Conservation (phyloP, 2,329 filamentous ascomycete species). For the Fusarium nematophilum region DNA sequence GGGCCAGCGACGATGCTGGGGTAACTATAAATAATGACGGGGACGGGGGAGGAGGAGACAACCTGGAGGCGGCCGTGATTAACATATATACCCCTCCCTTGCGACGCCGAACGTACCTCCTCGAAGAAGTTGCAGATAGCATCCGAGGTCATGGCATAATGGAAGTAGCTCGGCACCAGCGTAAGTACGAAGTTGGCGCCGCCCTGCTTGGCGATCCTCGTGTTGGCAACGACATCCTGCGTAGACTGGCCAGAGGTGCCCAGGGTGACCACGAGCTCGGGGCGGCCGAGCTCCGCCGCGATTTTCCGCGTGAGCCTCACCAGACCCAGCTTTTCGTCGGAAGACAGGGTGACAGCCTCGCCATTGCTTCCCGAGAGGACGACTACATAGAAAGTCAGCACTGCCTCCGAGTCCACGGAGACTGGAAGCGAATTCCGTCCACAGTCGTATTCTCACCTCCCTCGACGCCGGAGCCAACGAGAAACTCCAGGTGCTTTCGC, state of each 20-base stretch:
- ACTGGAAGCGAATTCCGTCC: no score
- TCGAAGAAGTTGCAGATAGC: slow-evolving; percentile 72
- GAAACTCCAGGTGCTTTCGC: slow-evolving; percentile 63
- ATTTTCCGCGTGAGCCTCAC: slow-evolving; percentile 70
- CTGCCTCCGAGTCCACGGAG: no score
- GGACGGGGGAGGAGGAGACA: slow-evolving; percentile 67
- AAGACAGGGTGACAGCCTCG: slow-evolving; percentile 76
- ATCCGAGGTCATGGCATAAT: slow-evolving; percentile 69
- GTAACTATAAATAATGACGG: slow-evolving; percentile 79
- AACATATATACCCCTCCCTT: no score
- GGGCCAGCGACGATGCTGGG: slow-evolving; percentile 74
- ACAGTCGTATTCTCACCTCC: no score
- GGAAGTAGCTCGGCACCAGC: slow-evolving; percentile 77
- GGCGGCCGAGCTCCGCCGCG: slow-evolving; percentile 65
- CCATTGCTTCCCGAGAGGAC: slow-evolving; percentile 80
- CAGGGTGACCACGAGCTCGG: slow-evolving; percentile 71
- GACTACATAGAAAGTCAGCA: no score
- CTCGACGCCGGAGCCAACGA: slow-evolving; percentile 64
- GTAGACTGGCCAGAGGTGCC: slow-evolving; percentile 75
- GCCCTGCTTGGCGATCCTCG: slow-evolving; percentile 68
- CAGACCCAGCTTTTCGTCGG: slow-evolving; percentile 71
- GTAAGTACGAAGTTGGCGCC: slow-evolving; percentile 77
- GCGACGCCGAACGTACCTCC: no score
- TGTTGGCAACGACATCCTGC: slow-evolving; percentile 73
- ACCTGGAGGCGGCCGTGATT: no score